Evolutionary conservation across 2,329 filamentous ascomycete species (phyloP).

Genomic region (Lachnellula subtilissima): DNA sequence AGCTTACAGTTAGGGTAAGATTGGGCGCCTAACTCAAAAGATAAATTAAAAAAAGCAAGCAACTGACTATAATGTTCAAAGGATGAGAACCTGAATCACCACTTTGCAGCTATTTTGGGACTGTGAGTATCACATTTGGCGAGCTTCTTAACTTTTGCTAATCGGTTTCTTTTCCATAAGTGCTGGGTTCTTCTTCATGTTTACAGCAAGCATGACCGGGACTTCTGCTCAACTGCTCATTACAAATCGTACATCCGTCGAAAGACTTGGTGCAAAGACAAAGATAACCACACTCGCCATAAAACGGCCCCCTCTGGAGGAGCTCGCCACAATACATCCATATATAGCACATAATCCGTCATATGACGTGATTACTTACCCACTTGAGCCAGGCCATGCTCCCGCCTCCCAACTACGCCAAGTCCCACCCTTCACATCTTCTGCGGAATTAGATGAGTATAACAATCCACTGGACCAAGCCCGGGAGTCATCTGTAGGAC

Average conservation of each 20-base stretch:
- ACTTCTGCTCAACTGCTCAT: slow-evolving; percentile 67
- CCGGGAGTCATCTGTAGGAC: background rate
- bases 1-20: slow-evolving; percentile 32
- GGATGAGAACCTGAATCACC: slow-evolving; percentile 42
- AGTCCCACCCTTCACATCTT: background rate
- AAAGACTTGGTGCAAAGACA: slow-evolving; percentile 59
- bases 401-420: slow-evolving; percentile 4
- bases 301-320: slow-evolving; percentile 45
- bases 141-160: background rate
- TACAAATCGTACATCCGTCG: slow-evolving; percentile 78
- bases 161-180: slow-evolving; percentile 22
- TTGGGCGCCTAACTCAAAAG: background rate
- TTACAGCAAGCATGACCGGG: slow-evolving; percentile 69
- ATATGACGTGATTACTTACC: slow-evolving; percentile 55
- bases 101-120: slow-evolving; percentile 53
- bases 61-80: slow-evolving; percentile 12
- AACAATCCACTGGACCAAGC: background rate
- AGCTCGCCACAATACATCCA: slow-evolving; percentile 19
- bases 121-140: background rate
- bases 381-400: slow-evolving; percentile 35
- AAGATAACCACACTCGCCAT: slow-evolving; percentile 72
- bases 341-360: slow-evolving; percentile 38
- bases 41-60: background rate
- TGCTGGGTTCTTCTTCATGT: slow-evolving; percentile 71
- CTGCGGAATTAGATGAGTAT: background rate